Conservation (phyloP, 1,284 basidiomycete species). For the Ceratobasidium sp. region DNA sequence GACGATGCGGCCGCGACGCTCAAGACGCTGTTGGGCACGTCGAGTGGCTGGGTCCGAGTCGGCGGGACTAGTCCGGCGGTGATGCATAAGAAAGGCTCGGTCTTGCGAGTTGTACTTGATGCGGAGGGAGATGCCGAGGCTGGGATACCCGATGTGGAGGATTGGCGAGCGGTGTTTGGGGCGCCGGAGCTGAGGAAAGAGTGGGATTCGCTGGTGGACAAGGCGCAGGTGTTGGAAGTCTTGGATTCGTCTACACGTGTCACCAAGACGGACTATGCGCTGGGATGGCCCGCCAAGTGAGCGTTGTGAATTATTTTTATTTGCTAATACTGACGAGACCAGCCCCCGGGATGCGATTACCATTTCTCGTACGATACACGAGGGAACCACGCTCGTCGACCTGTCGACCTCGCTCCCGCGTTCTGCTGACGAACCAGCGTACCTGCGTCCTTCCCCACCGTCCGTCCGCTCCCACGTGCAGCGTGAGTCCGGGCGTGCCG, state of each 20-base stretch:
- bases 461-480: constrained; percentile 93
- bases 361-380: constrained; percentile 86
- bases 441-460: constrained; percentile 92
- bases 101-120: constrained; percentile 87
- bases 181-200: constrained; percentile 88
- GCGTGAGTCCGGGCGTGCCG: constrained; percentile 62
- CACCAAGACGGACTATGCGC: constrained; percentile 87
- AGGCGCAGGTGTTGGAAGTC: constrained; percentile 85
- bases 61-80: constrained; percentile 47
- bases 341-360: constrained; percentile 94
- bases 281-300: constrained; percentile 97
- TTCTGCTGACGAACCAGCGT: constrained; percentile 91
- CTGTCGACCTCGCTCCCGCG: constrained; percentile 96
- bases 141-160: constrained; percentile 74
- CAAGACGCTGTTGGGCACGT: constrained; percentile 44
- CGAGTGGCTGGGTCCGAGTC: constrained; percentile 58
- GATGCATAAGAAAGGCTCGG: constrained; percentile 76
- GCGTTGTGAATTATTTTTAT: constrained; percentile 57
- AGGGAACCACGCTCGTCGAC: constrained; percentile 87
- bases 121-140: constrained; percentile 69
- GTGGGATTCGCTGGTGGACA: constrained; percentile 95
- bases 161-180: constrained; percentile 84
- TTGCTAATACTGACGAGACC: constrained; percentile 48
- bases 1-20: constrained; percentile 68
- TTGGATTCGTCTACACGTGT: constrained; percentile 89